A percentile compares a stretch with the other conserved stretches of the same genome.
These are phyloP conservation scores for Ettlia oleoabundans DNA, from an alignment of 139 green algal species.

Conservation along the genomic window DNA sequence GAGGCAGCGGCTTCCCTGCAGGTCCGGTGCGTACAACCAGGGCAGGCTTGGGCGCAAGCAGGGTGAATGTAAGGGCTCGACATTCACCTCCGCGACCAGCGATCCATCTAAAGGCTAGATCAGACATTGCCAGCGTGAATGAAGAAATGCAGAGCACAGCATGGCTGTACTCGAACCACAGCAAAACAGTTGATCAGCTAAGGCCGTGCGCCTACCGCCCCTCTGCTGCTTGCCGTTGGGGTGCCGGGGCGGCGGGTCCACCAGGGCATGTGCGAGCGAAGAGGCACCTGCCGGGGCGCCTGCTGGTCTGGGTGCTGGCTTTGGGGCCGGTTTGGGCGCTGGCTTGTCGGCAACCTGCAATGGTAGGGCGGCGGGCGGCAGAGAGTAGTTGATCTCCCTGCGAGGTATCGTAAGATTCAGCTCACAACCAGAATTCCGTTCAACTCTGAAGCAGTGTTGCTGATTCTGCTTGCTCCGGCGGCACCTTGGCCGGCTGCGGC, in stretches of 20 bases:
- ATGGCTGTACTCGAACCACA: too few species aligned
- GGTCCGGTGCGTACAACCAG: not conserved
- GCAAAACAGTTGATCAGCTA: too few species aligned
- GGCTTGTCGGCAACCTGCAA: constrained; percentile 19
- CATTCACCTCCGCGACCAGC: too few species aligned
- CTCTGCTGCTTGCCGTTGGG: constrained; percentile 59
- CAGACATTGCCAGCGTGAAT: too few species aligned
- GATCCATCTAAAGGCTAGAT: too few species aligned
- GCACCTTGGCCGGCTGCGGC: not conserved
- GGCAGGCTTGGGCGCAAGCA: not conserved
- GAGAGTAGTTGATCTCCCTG: too few species aligned
- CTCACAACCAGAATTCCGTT: too few species aligned
- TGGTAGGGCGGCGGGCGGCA: not conserved
- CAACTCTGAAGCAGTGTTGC: too few species aligned
- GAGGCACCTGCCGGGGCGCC: constrained; percentile 74
- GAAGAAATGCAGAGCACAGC: too few species aligned
- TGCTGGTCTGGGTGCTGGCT: constrained; percentile 1
- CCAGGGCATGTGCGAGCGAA: constrained; percentile 63
- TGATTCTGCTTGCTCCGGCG: not conserved
- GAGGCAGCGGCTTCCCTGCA: constrained; percentile 7
- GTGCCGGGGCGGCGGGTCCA: constrained; percentile 56
- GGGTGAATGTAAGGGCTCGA: not conserved
- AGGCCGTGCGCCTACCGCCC: constrained; percentile 62
- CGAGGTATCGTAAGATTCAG: too few species aligned
- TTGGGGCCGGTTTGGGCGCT: not conserved